Conservation (phyloP, 73 alveolate species). For the Paramecium sexaurelia region DNA sequence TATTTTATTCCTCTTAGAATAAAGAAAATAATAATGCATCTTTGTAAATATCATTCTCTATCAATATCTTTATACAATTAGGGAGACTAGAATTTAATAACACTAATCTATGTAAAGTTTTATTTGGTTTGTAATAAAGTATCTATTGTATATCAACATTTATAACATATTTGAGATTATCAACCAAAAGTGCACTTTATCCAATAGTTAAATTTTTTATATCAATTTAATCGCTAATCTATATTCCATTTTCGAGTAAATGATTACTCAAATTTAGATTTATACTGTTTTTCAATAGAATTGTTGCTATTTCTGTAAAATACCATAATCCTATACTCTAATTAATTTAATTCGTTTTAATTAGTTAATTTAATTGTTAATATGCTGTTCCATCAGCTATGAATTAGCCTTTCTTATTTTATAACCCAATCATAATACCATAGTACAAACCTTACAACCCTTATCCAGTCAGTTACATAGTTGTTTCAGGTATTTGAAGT, state of each 20-base stretch:
- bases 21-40: neutral
- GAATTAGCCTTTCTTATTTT: neutral
- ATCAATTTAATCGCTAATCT: neutral
- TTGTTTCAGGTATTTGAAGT: neutral
- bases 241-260: neutral
- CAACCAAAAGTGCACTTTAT: neutral
- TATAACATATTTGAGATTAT: slow-evolving; percentile 19
- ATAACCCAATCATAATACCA: neutral
- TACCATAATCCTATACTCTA: neutral
- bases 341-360: neutral
- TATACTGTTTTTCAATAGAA: neutral
- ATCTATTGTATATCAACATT: slow-evolving; percentile 25
- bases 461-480: neutral
- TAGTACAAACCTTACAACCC: neutral
- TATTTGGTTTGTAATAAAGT: slow-evolving; percentile 32
- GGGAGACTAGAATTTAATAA: neutral
- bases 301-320: slow-evolving; percentile 1
- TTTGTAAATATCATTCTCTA: neutral
- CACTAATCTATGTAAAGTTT: neutral
- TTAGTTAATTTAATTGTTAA: neutral
- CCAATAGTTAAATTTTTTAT: neutral
- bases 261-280: slow-evolving; percentile 9
- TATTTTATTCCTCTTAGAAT: neutral
- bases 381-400: slow-evolving; percentile 1
- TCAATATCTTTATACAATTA: neutral